phyloP scores from a whole-genome alignment of 129 eudicot species.

The Centella asiatica region DNA sequence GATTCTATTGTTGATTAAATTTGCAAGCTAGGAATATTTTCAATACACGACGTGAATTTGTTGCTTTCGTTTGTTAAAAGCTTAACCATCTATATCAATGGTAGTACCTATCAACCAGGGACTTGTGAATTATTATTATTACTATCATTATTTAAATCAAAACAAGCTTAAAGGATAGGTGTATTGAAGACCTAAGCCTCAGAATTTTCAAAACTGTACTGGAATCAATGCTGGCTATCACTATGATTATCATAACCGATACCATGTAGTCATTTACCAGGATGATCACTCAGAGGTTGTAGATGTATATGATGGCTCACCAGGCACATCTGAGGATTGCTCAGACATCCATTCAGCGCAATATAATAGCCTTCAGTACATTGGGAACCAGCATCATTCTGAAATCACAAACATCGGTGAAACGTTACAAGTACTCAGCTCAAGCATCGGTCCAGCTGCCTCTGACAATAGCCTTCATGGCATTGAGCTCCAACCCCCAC shows the following conservation, averaged over 20 bases:
- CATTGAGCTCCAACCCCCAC: background rate
- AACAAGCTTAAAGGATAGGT: too few relatives aligned
- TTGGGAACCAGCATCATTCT: background rate
- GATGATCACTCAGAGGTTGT: background rate
- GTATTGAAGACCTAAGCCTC: background rate
- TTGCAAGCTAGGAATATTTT: too few relatives aligned
- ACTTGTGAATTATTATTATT: too few relatives aligned
- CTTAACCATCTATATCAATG: too few relatives aligned
- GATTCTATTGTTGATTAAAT: too few relatives aligned
- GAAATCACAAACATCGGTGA: background rate
- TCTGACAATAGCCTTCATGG: background rate
- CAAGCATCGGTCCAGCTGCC: background rate
- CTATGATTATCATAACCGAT: background rate
- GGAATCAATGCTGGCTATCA: background rate
- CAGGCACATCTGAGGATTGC: background rate
- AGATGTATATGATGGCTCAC: background rate
- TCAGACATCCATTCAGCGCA: background rate
- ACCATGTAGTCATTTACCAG: background rate
- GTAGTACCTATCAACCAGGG: too few relatives aligned
- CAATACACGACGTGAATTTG: too few relatives aligned
- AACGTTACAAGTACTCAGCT: background rate
- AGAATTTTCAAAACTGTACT: background rate
- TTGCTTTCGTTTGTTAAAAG: too few relatives aligned
- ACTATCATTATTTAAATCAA: too few relatives aligned
- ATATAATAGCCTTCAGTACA: background rate